Conservation (phyloP, 1,284 basidiomycete genomes). For the Apiotrichum akiyoshidainum region DNA sequence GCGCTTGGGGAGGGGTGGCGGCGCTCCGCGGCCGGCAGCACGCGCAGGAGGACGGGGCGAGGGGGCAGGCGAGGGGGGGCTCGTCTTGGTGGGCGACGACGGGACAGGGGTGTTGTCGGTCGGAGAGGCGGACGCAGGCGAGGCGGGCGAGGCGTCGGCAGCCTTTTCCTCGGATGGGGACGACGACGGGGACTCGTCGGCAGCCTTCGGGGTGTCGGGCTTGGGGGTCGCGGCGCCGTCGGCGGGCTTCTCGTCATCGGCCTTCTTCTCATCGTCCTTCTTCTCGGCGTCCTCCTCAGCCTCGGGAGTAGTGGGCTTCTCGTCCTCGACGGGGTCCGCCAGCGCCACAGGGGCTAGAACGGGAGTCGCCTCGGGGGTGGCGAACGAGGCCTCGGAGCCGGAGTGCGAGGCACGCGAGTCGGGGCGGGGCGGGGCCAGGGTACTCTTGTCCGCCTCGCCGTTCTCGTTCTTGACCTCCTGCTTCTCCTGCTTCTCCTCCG, state of each 20-base stretch:
- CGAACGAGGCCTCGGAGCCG: conserved; percentile 1
- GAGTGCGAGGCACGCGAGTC: conserved; percentile 2
- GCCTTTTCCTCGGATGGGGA: background rate
- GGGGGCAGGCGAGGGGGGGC: background rate
- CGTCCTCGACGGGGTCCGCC: background rate
- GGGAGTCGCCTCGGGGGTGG: background rate
- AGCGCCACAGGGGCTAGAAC: background rate
- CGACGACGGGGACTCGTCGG: too few species aligned
- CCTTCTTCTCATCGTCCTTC: background rate
- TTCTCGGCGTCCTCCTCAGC: conserved; percentile 11
- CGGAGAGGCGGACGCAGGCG: too few species aligned
- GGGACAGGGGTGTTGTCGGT: too few species aligned
- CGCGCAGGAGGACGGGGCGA: conserved; percentile 9
- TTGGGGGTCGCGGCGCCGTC: background rate
- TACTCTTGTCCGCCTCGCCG: background rate
- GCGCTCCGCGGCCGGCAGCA: conserved; percentile 12
- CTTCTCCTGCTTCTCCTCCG: conserved; percentile 3
- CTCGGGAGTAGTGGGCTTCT: background rate
- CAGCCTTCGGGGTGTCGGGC: conserved; percentile 8
- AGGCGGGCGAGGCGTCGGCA: background rate
- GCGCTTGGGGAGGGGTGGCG: conserved; percentile 3
- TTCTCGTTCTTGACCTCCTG: background rate
- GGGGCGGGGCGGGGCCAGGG: background rate
- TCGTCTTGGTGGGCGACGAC: background rate
- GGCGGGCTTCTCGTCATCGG: conserved; percentile 3